These are phyloP conservation scores for Diaporthe ampelina DNA, from an alignment of 2,329 filamentous ascomycete genomes.

Conservation along the genomic window DNA sequence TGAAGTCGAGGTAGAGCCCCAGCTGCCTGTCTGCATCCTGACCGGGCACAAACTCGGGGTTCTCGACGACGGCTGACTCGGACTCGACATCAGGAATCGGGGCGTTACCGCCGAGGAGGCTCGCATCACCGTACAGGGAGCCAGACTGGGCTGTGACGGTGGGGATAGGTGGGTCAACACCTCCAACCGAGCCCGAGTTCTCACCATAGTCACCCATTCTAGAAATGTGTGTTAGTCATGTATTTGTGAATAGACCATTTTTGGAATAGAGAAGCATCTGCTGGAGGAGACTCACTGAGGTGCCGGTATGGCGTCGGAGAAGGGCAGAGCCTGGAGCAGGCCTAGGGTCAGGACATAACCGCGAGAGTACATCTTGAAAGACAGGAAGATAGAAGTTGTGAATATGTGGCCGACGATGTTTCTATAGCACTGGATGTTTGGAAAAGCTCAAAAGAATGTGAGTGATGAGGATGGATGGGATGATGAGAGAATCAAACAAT, in stretches of 20 bases:
- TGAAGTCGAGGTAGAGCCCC: constrained; percentile 68
- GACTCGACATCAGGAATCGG: constrained; percentile 50
- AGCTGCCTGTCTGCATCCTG: constrained; percentile 65
- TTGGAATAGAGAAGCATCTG: too few species aligned
- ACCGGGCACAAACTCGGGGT: constrained; percentile 60
- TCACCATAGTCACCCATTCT: constrained; percentile 58
- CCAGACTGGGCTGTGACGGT: constrained; percentile 55
- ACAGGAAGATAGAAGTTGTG: neutral
- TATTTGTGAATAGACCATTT: neutral
- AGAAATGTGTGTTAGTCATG: neutral
- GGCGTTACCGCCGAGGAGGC: constrained; percentile 57
- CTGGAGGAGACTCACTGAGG: constrained; percentile 32
- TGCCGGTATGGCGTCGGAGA: constrained; percentile 27
- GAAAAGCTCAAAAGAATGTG: constrained; percentile 20
- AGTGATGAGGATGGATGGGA: constrained; percentile 1
- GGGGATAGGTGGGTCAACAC: constrained; percentile 55
- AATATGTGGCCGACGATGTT: neutral
- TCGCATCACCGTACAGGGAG: constrained; percentile 56
- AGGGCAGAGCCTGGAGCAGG: constrained; percentile 36
- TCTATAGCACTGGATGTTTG: neutral
- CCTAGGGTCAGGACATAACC: constrained; percentile 14
- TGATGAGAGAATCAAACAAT: neutral
- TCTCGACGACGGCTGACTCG: constrained; percentile 55
- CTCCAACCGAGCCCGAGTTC: constrained; percentile 58
- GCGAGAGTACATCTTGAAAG: constrained; percentile 30